Conservation (phyloP, 2,329 filamentous ascomycete species). For the Delphinella strobiligena region DNA sequence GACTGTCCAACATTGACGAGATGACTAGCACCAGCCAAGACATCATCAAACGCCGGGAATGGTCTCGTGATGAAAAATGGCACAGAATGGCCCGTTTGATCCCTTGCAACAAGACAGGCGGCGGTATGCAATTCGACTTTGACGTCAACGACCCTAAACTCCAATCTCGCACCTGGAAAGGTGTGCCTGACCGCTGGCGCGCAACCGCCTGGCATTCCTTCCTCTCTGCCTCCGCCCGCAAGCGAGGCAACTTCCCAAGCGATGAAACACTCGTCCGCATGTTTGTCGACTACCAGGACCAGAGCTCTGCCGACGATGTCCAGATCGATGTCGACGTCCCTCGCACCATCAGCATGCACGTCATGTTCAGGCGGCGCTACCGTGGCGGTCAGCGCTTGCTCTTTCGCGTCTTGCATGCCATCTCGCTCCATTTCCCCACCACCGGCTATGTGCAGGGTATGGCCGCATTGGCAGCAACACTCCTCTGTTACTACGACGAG, state of each 20-base stretch:
- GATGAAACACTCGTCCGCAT: conserved; percentile 60
- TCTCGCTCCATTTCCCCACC: conserved; percentile 81
- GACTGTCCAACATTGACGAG: conserved; percentile 34
- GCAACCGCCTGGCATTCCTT: conserved; percentile 92
- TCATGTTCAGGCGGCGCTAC: conserved; percentile 92
- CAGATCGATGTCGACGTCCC: conserved; percentile 98
- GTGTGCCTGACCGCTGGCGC: conserved; percentile 92
- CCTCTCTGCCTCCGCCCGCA: conserved; percentile 62
- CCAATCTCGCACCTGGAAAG: conserved; percentile 90
- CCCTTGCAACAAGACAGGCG: conserved; percentile 21
- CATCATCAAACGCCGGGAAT: conserved; percentile 45
- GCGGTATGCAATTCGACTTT: conserved; percentile 62
- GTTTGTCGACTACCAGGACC: conserved; percentile 61
- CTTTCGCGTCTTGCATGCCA: conserved; percentile 82
- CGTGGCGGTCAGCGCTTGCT: conserved; percentile 82
- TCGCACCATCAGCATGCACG: conserved; percentile 84
- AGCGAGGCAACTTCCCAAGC: conserved; percentile 43
- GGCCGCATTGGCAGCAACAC: conserved; percentile 82
- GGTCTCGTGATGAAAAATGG: conserved; percentile 54
- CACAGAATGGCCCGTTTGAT: conserved; percentile 48
- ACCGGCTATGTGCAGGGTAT: conserved; percentile 97
- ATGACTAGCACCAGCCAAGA: conserved; percentile 33
- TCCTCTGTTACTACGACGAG: conserved; percentile 95
- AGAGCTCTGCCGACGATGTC: conserved; percentile 75
- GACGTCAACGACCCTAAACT: conserved; percentile 68